phyloP scores from a whole-genome alignment of 441 rosid species.

The Pelargonium citronellum region DNA sequence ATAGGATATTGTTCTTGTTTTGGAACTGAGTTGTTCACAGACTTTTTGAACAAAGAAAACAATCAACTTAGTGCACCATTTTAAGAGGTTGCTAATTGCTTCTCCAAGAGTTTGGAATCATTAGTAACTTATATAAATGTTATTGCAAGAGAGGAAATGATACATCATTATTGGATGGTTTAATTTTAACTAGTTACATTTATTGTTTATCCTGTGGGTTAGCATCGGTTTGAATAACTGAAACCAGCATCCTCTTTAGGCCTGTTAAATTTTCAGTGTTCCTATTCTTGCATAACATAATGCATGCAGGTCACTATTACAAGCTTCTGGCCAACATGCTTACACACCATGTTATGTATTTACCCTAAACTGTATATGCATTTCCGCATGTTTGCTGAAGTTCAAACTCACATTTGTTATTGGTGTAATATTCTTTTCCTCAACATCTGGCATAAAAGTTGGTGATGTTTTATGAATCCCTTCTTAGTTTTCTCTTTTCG shows the following conservation, averaged over 20 bases:
- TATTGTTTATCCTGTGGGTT: not conserved
- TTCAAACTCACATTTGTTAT: not conserved
- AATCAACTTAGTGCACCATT: not conserved
- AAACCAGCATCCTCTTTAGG: not conserved
- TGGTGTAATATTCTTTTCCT: not conserved
- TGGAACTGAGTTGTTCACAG: not conserved
- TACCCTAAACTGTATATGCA: not conserved
- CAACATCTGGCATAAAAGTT: constrained; percentile 2
- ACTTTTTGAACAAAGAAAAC: not conserved
- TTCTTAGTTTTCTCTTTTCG: not conserved
- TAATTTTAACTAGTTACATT: not conserved
- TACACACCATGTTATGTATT: not conserved
- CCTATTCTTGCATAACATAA: not conserved
- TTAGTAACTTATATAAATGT: not conserved
- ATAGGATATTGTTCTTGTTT: no score
- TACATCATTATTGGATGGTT: not conserved
- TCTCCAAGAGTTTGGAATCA: not conserved
- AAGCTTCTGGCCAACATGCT: not conserved
- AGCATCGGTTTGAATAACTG: not conserved
- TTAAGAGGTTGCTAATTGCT: not conserved
- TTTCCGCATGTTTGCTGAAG: not conserved
- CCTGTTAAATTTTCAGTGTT: not conserved
- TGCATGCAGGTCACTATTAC: not conserved
- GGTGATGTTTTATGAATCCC: not conserved
- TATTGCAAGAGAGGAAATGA: not conserved